Evolutionary conservation across 768 basidiomycete genomes (phyloP).

Genomic region (Phlebiopsis flavidoalba): DNA sequence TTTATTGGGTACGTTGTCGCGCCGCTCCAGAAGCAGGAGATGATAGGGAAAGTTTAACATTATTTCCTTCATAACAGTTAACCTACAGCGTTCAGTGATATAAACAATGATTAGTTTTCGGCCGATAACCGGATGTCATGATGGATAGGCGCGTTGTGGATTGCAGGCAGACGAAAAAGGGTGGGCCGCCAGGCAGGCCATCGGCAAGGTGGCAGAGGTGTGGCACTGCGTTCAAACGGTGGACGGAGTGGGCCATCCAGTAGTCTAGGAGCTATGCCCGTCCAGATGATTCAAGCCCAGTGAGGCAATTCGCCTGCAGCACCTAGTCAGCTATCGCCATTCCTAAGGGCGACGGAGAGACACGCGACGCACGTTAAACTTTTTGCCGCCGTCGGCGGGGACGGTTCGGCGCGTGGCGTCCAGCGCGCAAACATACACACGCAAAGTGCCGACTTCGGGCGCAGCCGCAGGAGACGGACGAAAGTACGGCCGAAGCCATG

Average conservation of each 20-base stretch:
- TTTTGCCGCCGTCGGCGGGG: constrained; percentile 45
- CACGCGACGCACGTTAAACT: constrained; percentile 19
- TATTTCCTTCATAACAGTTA: no score
- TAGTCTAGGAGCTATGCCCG: constrained; percentile 12
- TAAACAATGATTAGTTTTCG: no score
- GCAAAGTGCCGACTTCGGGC: constrained; percentile 36
- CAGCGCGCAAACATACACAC: constrained; percentile 47
- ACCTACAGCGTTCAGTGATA: no score
- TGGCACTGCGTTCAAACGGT: neutral
- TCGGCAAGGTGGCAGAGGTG: neutral
- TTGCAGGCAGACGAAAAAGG: neutral
- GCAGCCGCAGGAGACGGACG: constrained; percentile 40
- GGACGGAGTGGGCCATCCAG: neutral
- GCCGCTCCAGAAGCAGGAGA: no score
- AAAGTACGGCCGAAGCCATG: constrained; percentile 49
- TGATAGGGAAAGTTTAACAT: no score
- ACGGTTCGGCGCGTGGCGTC: constrained; percentile 35
- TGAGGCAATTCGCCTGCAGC: constrained; percentile 16
- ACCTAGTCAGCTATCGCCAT: neutral
- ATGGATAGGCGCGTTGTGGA: neutral
- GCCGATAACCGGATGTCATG: neutral
- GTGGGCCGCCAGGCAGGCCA: neutral
- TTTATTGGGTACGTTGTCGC: no score
- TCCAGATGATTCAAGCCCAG: constrained; percentile 10
- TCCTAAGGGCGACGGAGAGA: neutral